Evolutionary conservation across 2,329 filamentous ascomycete species (phyloP), one percentile per base, ranked within the genome.

Genomic region (Orbilia brochopaga): DNA sequence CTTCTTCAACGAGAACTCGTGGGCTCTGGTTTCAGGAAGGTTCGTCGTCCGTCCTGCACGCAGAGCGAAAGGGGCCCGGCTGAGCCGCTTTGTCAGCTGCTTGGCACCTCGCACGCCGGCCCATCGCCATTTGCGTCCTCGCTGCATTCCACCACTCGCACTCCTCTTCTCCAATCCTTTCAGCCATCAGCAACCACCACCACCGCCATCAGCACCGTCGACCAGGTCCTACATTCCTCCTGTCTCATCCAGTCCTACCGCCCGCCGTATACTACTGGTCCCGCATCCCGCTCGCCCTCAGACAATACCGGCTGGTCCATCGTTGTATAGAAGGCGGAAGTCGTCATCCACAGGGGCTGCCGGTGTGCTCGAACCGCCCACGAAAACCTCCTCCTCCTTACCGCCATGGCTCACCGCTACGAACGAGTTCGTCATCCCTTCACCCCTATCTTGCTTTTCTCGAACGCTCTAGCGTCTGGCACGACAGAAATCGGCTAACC

Each of bases 321-420:
- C n/a, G n/a, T n/a, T n/a, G 27, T 8, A 8, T 32, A 24, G 1
- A 21, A 44, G 32, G 19, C 11, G 19, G 44, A 15, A 15, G 5
- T 15, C 10, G 13, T 32, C 11, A 44, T 44, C 17, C 32, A 58
- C 30, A 48, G 55, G 62, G 44, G 51, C 48, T 66, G 44, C 53
- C 55, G 53, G 40, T 44, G n/a, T 56, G 11, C 13, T 30, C 40
- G 40, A 65, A 52, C 52, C 42, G 27, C 48, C 27, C 42, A 32
- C 21, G 37, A 19, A 37, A 17, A 51, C 27, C 8, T 8, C 51
- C 60, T 42, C 37, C 37, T 42, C 37, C 44, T 69, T 50, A 35
- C 61, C 73, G 70, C 37, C 50, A 76, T 76, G 75, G 74, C 73
- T 61, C 74, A 73, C 21, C 69, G 74, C 74, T 77, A 77, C 69